Base-by-base conservation (phyloP, 2,329 filamentous ascomycete genomes). In the Lanzia echinophila region DNA sequence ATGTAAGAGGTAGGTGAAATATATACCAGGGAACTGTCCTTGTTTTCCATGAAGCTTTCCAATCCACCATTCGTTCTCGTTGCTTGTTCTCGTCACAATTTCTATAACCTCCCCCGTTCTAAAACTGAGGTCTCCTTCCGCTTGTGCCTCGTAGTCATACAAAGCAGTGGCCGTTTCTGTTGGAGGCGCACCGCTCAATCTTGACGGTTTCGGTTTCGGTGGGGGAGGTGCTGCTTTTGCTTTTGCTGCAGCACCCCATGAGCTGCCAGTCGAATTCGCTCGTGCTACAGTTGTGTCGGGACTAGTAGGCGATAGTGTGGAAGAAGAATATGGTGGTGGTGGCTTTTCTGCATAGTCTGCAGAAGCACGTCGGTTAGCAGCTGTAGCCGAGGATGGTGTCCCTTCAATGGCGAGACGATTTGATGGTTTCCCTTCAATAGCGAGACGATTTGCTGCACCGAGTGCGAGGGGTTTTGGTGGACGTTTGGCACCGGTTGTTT, bases 11-110 rank as follows among this genome's bases (percentile, higher is more conserved):
- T 51, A 11, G 15, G 13, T 11, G 43, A 13, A 28, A 31, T 41
- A 57, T 82, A 68, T 77, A 96, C 94, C 94, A 73, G 94, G 94
- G 70, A 99, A 99, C 68, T 97, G 92, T 24, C 94, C 94, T 66
- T 88, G 76, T 72, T 86, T 86, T 47, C 87, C 90, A 56, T 86
- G 78, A 51, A 95, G 68, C 68, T 83, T 88, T 36, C 94, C 94
- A 8, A 79, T 85, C 94, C 94, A 99, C 94, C 94, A 99, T 71
- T 99, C 94, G 63, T 99, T 97, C 49, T 89, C 85, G 65, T 96
- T 96, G 58, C 81, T 78, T n/a, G 90, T 95, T 62, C 88, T 80
- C 56, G 78, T 79, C 2, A 94, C 70, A 62, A 99, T 91, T 70
- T 97, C 91, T 65, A 99, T 97, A 4, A 87, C 74, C 58, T 99